Percentiles rank a stretch among this genome's conserved stretches.
phyloP scores from a whole-genome alignment of 305 asterid species.

The Caryopteris hybrid region DNA sequence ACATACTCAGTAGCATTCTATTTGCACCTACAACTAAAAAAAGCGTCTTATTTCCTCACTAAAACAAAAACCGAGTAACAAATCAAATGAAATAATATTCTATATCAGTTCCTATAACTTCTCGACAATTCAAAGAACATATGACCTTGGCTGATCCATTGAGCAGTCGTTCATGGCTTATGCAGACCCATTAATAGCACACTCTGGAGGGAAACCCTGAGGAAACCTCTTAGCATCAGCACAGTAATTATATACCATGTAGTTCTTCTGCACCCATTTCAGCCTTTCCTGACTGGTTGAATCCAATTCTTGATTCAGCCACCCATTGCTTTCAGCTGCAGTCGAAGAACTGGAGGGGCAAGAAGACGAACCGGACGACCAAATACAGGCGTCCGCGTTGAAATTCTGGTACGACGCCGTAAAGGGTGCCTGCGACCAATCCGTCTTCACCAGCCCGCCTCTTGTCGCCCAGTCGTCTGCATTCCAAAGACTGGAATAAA shows the following conservation, averaged over 20 bases:
- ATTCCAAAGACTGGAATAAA: conserved; percentile 58
- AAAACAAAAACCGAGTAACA: too few relatives aligned
- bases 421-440: conserved; percentile 51
- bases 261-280: conserved; percentile 41
- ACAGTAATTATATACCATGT: conserved; percentile 58
- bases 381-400: conserved; percentile 31
- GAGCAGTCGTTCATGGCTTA: too few relatives aligned
- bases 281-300: conserved; percentile 24
- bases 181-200: conserved; percentile 12
- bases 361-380: conserved; percentile 20
- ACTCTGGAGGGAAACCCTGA: conserved; percentile 45
- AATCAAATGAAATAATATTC: too few relatives aligned
- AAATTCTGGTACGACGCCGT: conserved; percentile 48
- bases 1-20: too few relatives aligned
- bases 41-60: too few relatives aligned
- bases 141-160: too few relatives aligned
- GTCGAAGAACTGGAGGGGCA: conserved; percentile 4
- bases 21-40: too few relatives aligned
- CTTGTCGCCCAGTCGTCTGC: conserved; percentile 62
- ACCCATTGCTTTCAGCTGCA: not conserved
- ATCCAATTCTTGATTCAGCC: conserved; percentile 44
- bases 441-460: conserved; percentile 46
- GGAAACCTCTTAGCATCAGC: conserved; percentile 52
- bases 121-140: too few relatives aligned
- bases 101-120: too few relatives aligned